Evolutionary conservation across 2,329 filamentous ascomycete species (phyloP), one percentile per base, ranked within the genome.

Genomic region (Aspergillus tanneri): DNA sequence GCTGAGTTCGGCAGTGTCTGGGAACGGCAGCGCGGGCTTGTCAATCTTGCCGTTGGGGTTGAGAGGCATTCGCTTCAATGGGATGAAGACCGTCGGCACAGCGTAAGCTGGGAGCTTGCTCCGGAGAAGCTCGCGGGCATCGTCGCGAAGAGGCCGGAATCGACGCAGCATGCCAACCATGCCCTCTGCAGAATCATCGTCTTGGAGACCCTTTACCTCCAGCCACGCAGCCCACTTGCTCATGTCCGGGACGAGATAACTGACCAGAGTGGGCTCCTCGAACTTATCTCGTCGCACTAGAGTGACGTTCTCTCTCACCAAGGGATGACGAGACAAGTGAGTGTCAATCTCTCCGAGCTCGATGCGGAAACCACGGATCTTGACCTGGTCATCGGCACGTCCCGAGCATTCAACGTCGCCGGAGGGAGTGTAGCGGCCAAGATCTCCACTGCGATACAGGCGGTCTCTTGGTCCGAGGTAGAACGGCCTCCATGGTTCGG

Each of bases 341-440:
- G 79, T 87, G 68, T 97, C 91, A 57, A 97, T 96, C 58, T 97
- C 93, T 54, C 86, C 87, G 37, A 97, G 83, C 72, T 99, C 93
- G 58, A 99, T 95, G 52, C 92, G 81, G 78, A 96, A 97, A 1
- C 92, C 92, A 51, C 93, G 86, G 56, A 97, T 92, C 77, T 97
- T 99, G 74, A 96, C 88, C 66, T 97, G 92, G 57, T 86, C 81
- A 63, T 97, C 92, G 19, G 84, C 84, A 49, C 93, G 80, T 18
- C 92, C 92, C 8, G 87, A 85, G 63, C 84, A 88, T 62, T 87
- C 86, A 9, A 90, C 86, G 55, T 86, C 84, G 27, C 88, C 89
- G 36, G 83, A 78, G 2, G 79, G 76, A 43, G 83, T 81, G 63
- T 88, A 91, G 48, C 84, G 77, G 3, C 92, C 92, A 3, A 99